phyloP scores from a whole-genome alignment of 1,284 basidiomycete species.

The Phylloboletellus chloephorus region DNA sequence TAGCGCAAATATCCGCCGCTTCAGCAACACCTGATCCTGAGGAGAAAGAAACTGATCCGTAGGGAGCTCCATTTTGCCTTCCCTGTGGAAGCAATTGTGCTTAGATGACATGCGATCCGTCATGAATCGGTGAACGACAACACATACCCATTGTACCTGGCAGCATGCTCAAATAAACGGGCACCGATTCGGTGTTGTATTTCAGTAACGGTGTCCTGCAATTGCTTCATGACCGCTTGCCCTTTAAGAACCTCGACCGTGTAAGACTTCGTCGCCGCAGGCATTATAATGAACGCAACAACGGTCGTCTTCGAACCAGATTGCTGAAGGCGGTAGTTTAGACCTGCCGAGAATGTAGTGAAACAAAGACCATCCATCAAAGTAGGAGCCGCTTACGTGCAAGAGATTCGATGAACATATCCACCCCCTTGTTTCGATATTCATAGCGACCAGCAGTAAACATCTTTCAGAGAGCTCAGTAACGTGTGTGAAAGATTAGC shows the following conservation, averaged over 20 bases:
- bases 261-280: slow-evolving; percentile 92
- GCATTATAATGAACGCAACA: slow-evolving; percentile 99
- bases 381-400: slow-evolving; percentile 53
- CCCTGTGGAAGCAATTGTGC: slow-evolving; percentile 39
- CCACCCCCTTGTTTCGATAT: slow-evolving; percentile 98
- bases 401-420: slow-evolving; percentile 98
- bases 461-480: slow-evolving; percentile 45
- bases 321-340: slow-evolving; percentile 87
- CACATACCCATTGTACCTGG: slow-evolving; percentile 80
- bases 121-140: not conserved
- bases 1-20: slow-evolving; percentile 93
- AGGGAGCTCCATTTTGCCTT: slow-evolving; percentile 69
- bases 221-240: slow-evolving; percentile 95
- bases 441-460: slow-evolving; percentile 99
- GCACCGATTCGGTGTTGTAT: slow-evolving; percentile 91
- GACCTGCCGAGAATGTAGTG: slow-evolving; percentile 35
- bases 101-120: slow-evolving; percentile 3
- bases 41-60: slow-evolving; percentile 78
- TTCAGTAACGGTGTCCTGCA: slow-evolving; percentile 91
- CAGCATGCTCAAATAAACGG: slow-evolving; percentile 90
- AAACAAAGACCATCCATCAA: not conserved
- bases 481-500: not conserved
- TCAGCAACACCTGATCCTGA: slow-evolving; percentile 93
- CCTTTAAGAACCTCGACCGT: slow-evolving; percentile 98
- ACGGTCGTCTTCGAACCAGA: slow-evolving; percentile 78